Base-by-base conservation (phyloP, 768 basidiomycete species). In the Mycena floridula region DNA sequence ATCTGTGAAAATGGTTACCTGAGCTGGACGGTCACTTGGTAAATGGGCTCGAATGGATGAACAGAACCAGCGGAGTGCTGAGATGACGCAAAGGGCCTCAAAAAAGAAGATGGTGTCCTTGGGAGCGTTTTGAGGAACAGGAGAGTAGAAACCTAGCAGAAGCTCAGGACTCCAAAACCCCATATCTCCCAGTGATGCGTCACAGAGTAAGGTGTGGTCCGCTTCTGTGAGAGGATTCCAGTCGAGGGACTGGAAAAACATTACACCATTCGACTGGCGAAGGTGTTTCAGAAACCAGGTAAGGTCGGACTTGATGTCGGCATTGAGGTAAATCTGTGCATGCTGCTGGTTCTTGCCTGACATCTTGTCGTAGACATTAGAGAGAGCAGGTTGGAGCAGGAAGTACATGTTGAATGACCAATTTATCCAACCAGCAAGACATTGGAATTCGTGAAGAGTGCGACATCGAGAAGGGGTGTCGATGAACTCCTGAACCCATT, bases 341-440 rank as follows among this genome's bases (percentile, higher is more conserved):
- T 41, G 27, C 7, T 35, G 8, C 6, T 27, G 7, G 4, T 37
- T 21, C 26, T 60, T 57, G 7, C 59, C 60, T 4, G 42, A 30
- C 7, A 53, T 61, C 45, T 61, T 61, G 0, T 20, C 41, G 38
- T 61, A 61, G 12, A 54, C 13, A 7, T 53, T 39, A 2, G 23
- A 44, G 13, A 61, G 50, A 4, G 49, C 56, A 3, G 61, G 60
- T 2, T 46, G 37, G 5, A 61, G 35, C 2, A 60, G 40, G 2
- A 59, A 59, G 26, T 37, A 58, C 24, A 51, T 51, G 28, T 60
- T 59, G 25, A 62, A 49, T 1, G 55, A 32, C 61, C 61, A 63
- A 37, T 62, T 62, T 24, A 53, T 42, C 48, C 54, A 56, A 0
- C 62, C 59, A 0, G 50, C 25, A 4, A 63, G 46, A 3, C 32